phyloP scores from a whole-genome alignment of 495 filamentous ascomycete species.

The Penicillium cinerascens region DNA sequence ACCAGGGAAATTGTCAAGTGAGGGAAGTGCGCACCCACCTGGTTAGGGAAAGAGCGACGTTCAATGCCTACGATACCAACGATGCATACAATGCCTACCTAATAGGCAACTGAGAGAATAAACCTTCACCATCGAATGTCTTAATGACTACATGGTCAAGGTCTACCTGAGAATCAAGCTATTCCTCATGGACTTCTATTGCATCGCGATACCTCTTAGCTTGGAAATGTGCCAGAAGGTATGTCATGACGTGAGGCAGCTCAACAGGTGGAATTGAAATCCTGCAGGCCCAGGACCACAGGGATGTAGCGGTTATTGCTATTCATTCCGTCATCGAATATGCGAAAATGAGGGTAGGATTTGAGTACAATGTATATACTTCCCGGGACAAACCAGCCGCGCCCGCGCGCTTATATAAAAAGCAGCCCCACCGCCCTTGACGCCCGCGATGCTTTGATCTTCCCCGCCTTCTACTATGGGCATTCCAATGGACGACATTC shows the following conservation, averaged over 20 bases:
- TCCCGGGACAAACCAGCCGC: not conserved
- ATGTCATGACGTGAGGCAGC: conserved; percentile 23
- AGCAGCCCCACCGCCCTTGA: conserved; percentile 18
- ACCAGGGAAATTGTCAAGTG: no score
- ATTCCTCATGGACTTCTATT: no score
- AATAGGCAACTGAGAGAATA: no score
- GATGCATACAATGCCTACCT: no score
- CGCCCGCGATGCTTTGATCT: conserved; percentile 9
- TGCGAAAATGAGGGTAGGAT: not conserved
- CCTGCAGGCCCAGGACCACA: not conserved
- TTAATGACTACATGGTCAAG: no score
- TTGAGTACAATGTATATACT: not conserved
- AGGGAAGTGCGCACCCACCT: no score
- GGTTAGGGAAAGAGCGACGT: no score
- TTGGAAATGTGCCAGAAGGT: no score
- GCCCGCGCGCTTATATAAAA: conserved; percentile 24
- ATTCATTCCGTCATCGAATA: not conserved
- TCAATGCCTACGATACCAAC: no score
- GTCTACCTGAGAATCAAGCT: no score
- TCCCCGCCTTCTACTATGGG: conserved; percentile 34
- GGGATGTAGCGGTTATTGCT: not conserved
- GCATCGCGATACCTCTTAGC: no score
- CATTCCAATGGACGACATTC: conserved; percentile 64
- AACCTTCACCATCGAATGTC: no score
- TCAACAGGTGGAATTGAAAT: conserved; percentile 22